These are phyloP conservation scores for Aspergillus sclerotioniger DNA, from an alignment of 495 filamentous ascomycete species.

Conservation along the genomic window DNA sequence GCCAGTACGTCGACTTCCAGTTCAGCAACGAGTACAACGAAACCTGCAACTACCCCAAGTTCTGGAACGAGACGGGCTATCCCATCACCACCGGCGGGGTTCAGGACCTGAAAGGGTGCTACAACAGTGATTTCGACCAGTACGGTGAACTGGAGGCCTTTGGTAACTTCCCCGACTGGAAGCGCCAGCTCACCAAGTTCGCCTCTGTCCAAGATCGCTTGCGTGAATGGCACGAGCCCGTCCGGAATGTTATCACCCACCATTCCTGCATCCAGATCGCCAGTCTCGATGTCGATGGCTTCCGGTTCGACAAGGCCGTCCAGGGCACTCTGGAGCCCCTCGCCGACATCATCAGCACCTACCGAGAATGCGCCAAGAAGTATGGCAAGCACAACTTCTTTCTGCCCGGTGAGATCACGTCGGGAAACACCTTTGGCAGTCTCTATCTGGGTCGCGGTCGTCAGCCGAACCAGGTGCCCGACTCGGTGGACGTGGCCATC, in stretches of 20 bases:
- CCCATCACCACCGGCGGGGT: constrained; percentile 28
- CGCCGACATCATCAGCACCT: constrained; percentile 38
- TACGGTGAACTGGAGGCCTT: constrained; percentile 46
- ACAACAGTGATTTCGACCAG: constrained; percentile 42
- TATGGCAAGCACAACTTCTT: constrained; percentile 49
- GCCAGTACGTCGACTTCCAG: constrained; percentile 41
- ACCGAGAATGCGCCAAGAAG: constrained; percentile 39
- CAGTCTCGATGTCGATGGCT: constrained; percentile 49
- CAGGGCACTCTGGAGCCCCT: constrained; percentile 46
- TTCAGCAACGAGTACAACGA: constrained; percentile 33
- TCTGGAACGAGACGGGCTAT: constrained; percentile 42
- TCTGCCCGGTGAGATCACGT: constrained; percentile 48
- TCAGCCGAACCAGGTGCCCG: constrained; percentile 31
- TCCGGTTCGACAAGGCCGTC: constrained; percentile 49
- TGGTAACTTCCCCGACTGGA: constrained; percentile 42
- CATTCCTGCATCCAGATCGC: constrained; percentile 39
- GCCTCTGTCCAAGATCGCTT: constrained; percentile 44
- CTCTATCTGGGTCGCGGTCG: constrained; percentile 39
- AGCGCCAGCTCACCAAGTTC: constrained; percentile 38
- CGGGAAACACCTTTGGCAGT: constrained; percentile 35
- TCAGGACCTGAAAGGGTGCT: constrained; percentile 32
- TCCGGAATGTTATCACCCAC: constrained; percentile 31
- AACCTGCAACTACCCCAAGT: constrained; percentile 34
- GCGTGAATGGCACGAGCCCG: constrained; percentile 38
- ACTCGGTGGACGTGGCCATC: constrained; percentile 33